These are phyloP conservation scores for Suillus tomentosus DNA, from an alignment of 768 basidiomycete species.

Conservation along the genomic window DNA sequence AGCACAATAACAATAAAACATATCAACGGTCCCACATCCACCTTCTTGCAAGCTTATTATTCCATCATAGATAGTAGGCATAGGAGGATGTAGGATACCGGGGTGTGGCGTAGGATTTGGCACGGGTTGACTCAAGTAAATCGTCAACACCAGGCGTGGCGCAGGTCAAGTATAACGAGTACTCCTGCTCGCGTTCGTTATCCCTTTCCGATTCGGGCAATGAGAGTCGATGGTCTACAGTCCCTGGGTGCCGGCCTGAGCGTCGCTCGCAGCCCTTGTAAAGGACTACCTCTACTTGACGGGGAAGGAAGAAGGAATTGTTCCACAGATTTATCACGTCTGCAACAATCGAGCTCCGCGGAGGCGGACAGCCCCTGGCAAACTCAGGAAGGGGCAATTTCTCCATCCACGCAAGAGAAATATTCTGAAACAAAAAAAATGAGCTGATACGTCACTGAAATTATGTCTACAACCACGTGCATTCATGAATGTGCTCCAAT, in stretches of 20 bases:
- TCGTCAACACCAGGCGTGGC: slow-evolving; percentile 29
- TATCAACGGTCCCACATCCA: no score
- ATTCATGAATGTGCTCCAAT: slow-evolving; percentile 80
- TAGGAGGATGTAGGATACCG: no score
- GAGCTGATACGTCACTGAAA: background rate
- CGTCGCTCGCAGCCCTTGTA: slow-evolving; percentile 78
- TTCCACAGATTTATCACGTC: slow-evolving; percentile 84
- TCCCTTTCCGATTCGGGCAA: slow-evolving; percentile 53
- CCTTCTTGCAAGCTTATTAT: slow-evolving; percentile 9
- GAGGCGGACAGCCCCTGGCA: slow-evolving; percentile 46
- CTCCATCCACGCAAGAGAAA: slow-evolving; percentile 74
- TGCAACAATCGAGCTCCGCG: slow-evolving; percentile 57
- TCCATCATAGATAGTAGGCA: background rate
- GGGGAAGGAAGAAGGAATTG: slow-evolving; percentile 66
- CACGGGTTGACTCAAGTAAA: no score
- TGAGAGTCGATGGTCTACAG: slow-evolving; percentile 55
- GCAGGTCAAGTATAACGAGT: slow-evolving; percentile 62
- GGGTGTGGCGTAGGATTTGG: no score
- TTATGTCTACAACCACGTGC: slow-evolving; percentile 39
- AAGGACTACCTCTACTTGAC: slow-evolving; percentile 76
- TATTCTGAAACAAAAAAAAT: slow-evolving; percentile 47
- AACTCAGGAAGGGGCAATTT: slow-evolving; percentile 64
- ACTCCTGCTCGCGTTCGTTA: slow-evolving; percentile 60
- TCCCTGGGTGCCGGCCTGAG: slow-evolving; percentile 60
- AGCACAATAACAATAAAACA: background rate